Evolutionary conservation across 768 basidiomycete species (phyloP), one percentile per base, ranked within the genome.

Genomic region (Boletus pseudopeckii): DNA sequence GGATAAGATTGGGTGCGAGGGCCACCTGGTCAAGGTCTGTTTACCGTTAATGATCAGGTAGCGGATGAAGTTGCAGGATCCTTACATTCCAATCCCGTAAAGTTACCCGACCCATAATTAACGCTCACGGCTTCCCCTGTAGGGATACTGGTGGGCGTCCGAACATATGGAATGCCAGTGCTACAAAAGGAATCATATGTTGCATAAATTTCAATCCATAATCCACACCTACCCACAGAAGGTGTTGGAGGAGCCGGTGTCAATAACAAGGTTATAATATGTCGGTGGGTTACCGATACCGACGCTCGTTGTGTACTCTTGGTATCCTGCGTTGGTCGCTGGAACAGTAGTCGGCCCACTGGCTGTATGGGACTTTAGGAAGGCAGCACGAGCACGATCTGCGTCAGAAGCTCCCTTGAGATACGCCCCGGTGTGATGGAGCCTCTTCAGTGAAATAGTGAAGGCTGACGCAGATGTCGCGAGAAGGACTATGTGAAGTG

Each of bases 1-100:
- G 60, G 45, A 64, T 54, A 34, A 73, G 56, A 38, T 45, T 50
- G 17, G 59, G 32, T 15, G 63, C 57, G 26, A 72, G 48, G 7
- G 64, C 55, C 28, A 68, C 64, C 38, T 59, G 57, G 39, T 72
- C 71, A 22, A 55, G 43, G 44, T 67, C 59, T 71, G 41, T 26
- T 1, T 13, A 3, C 1, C n/a, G 13, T 49, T 28, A 41, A 30
- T 10, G 7, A 45, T 10, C 18, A n/a, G n/a, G 30, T 18, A 22
- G 15, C 38, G 24, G 17, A 38, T 5, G 24, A 3, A 14, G n/a
- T 15, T 7, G 20, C 14, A 7, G 41, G 3, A 9, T 34, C 9
- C 52, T 38, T 34, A 65, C 64, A 79, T 56, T 77, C 76, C 36
- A 62, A 64, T 20, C 77, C 75, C 67, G 30, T 33, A 41, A 71